Conservation (phyloP, 305 asterid species). For the Salvia sclarea region DNA sequence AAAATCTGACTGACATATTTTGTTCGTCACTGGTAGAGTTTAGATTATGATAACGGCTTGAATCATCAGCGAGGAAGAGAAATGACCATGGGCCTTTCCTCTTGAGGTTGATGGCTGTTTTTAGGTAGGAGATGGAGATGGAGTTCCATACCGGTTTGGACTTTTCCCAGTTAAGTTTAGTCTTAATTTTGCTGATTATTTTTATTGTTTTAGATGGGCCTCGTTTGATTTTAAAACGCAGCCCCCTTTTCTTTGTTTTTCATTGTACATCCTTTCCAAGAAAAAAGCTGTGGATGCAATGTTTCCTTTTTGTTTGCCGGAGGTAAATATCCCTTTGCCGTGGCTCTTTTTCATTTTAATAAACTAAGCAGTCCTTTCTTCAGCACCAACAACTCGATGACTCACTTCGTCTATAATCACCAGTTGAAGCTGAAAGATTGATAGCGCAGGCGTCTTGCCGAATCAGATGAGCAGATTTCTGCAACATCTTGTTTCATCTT, state of each 20-base stretch:
- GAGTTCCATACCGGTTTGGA: constrained; percentile 27
- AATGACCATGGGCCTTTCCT: constrained; percentile 33
- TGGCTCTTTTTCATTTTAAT: not conserved
- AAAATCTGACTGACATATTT: constrained; percentile 30
- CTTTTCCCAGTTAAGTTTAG: constrained; percentile 1
- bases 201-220: constrained; percentile 28
- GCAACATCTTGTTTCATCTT: constrained; percentile 49
- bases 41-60: constrained; percentile 30
- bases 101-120: constrained; percentile 41
- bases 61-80: constrained; percentile 39
- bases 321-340: not conserved
- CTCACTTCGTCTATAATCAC: too few species aligned
- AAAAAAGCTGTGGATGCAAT: constrained; percentile 15
- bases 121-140: constrained; percentile 40
- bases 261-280: constrained; percentile 30
- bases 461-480: constrained; percentile 38
- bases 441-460: constrained; percentile 32
- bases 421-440: constrained; percentile 48
- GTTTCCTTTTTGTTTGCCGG: not conserved
- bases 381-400: too few species aligned
- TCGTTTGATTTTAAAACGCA: constrained; percentile 20
- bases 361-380: too few species aligned
- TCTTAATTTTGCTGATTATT: constrained; percentile 36
- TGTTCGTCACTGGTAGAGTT: constrained; percentile 20
- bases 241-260: constrained; percentile 21